Evolutionary conservation across 2,329 filamentous ascomycete genomes (phyloP).

Genomic region (Ilyonectria mors-panacis): DNA sequence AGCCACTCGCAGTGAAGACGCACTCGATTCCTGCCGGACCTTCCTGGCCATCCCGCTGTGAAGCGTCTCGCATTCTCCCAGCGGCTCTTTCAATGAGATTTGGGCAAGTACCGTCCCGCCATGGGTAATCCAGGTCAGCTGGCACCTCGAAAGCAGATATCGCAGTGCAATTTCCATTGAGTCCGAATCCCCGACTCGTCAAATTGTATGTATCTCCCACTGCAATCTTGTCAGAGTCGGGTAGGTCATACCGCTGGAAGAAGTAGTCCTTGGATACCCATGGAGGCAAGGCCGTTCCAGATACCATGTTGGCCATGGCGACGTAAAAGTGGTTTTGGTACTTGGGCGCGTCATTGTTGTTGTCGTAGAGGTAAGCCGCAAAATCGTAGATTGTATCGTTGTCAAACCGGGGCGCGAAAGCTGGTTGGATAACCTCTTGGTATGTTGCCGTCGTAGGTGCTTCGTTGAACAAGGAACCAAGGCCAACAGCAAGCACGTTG

Average conservation of each 20-base stretch:
- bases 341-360: not conserved
- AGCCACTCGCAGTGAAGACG: no score
- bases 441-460: not conserved
- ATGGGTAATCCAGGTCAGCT: not conserved
- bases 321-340: constrained; percentile 53
- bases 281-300: constrained; percentile 59
- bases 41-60: no score
- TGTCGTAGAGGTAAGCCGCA: not conserved
- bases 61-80: not conserved
- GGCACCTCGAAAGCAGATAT: constrained; percentile 9
- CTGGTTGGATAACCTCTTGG: constrained; percentile 30
- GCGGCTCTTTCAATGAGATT: not conserved
- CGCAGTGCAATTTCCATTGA: constrained; percentile 40
- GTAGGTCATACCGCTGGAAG: constrained; percentile 62
- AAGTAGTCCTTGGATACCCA: constrained; percentile 64
- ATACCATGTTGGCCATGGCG: constrained; percentile 61
- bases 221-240: not conserved
- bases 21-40: no score
- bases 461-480: constrained; percentile 67
- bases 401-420: constrained; percentile 36
- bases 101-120: not conserved
- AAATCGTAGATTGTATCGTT: constrained; percentile 35
- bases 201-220: constrained; percentile 29
- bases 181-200: constrained; percentile 49
- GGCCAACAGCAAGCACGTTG: constrained; percentile 67